phyloP scores from a whole-genome alignment of 2,329 filamentous ascomycete genomes.

The Plenodomus lindquistii region DNA sequence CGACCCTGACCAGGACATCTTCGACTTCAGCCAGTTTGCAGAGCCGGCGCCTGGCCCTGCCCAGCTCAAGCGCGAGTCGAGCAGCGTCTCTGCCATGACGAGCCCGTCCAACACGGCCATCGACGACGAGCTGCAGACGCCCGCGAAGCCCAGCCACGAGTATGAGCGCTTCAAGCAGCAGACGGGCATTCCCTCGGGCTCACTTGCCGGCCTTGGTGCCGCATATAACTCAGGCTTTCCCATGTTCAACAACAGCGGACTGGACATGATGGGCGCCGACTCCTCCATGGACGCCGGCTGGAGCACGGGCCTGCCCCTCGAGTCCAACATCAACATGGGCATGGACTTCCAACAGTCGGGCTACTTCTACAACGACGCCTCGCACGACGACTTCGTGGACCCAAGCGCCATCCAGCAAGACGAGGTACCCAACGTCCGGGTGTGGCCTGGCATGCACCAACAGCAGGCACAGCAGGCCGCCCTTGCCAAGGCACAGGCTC shows the following conservation, averaged over 20 bases:
- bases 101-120: conserved; percentile 59
- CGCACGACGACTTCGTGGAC: conserved; percentile 65
- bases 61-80: conserved; percentile 54
- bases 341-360: conserved; percentile 59
- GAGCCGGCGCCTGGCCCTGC: conserved; percentile 60
- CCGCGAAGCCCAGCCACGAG: conserved; percentile 86
- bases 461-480: conserved; percentile 85
- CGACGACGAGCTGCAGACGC: conserved; percentile 58
- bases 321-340: conserved; percentile 70
- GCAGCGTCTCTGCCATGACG: conserved; percentile 57
- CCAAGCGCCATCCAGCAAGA: conserved; percentile 73
- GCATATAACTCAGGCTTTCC: conserved; percentile 44
- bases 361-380: conserved; percentile 62
- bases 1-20: conserved; percentile 46
- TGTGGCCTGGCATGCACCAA: conserved; percentile 93
- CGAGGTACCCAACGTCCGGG: conserved; percentile 65
- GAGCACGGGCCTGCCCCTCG: conserved; percentile 55
- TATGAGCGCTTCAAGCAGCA: conserved; percentile 96
- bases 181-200: conserved; percentile 86
- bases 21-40: conserved; percentile 63
- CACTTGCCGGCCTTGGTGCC: conserved; percentile 77
- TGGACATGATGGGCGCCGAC: conserved; percentile 65
- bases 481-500: conserved; percentile 40
- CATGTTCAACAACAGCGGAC: conserved; percentile 62
- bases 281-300: conserved; percentile 60